Conservation (phyloP, 768 basidiomycete species). For the Trametes coccinea region DNA sequence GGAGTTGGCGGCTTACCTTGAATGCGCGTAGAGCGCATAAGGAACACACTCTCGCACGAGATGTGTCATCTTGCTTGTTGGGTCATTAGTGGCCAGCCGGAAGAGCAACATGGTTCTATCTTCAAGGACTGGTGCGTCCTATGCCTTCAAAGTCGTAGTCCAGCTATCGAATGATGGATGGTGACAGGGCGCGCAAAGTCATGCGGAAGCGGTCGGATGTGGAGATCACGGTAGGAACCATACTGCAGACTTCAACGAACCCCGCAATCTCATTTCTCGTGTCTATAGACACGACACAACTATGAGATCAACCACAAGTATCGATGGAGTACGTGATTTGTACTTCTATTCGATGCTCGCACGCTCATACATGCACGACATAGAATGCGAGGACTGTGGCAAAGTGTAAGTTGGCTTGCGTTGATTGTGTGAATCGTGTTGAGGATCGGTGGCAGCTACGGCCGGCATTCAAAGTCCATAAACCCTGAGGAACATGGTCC, state of each 20-base stretch:
- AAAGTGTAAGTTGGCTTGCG: slow-evolving; percentile 49
- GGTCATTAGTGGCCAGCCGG: slow-evolving; percentile 70
- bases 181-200: slow-evolving; percentile 65
- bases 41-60: slow-evolving; percentile 84
- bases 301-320: slow-evolving; percentile 77
- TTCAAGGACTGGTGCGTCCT: slow-evolving; percentile 64
- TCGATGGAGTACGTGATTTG: slow-evolving; percentile 61
- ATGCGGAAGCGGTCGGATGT: slow-evolving; percentile 70
- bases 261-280: not conserved
- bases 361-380: slow-evolving; percentile 13
- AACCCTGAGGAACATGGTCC: slow-evolving; percentile 61
- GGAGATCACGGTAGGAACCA: slow-evolving; percentile 56
- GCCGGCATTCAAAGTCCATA: slow-evolving; percentile 74
- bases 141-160: not conserved
- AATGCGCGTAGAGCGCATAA: slow-evolving; percentile 60
- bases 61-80: slow-evolving; percentile 92
- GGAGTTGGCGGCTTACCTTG: not conserved
- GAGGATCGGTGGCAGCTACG: slow-evolving; percentile 49
- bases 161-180: not conserved
- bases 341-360: not conserved
- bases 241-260: not conserved
- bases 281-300: slow-evolving; percentile 61
- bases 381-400: slow-evolving; percentile 64
- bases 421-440: not conserved
- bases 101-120: slow-evolving; percentile 70